A percentile compares a stretch with the other conserved stretches of the same genome.
These are phyloP conservation scores for Botrytis squamosa DNA, from an alignment of 2,329 filamentous ascomycete species.

Conservation along the genomic window DNA sequence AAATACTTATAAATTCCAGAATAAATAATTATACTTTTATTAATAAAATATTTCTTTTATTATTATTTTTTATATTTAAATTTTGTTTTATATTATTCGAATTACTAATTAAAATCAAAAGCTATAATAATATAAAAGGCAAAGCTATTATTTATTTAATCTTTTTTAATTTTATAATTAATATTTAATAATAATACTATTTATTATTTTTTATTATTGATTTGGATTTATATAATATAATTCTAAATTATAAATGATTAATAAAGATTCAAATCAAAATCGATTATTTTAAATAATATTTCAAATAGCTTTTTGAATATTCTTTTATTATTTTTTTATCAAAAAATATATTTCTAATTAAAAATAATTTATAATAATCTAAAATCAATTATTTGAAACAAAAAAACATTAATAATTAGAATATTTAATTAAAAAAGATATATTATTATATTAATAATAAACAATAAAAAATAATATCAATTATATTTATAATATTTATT, in stretches of 20 bases:
- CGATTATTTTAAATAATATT: not conserved
- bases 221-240: not conserved
- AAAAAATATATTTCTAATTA: too few species aligned
- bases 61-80: too few species aligned
- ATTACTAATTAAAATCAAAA: not conserved
- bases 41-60: too few species aligned
- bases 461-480: too few species aligned
- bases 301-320: not conserved
- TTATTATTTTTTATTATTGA: not conserved
- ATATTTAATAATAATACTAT: not conserved
- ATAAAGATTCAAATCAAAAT: not conserved
- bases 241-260: not conserved
- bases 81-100: too few species aligned
- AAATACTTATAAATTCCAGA: not conserved
- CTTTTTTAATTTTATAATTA: not conserved
- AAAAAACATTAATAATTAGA: too few species aligned
- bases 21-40: too few species aligned
- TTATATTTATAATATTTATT: too few species aligned
- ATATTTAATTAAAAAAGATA: accelerated
- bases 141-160: not conserved
- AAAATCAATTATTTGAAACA: too few species aligned
- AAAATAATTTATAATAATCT: accelerated
- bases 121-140: not conserved
- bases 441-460: too few species aligned
- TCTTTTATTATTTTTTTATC: too few species aligned